phyloP scores from a whole-genome alignment of 805 yeast species.

The Candida argentea region DNA sequence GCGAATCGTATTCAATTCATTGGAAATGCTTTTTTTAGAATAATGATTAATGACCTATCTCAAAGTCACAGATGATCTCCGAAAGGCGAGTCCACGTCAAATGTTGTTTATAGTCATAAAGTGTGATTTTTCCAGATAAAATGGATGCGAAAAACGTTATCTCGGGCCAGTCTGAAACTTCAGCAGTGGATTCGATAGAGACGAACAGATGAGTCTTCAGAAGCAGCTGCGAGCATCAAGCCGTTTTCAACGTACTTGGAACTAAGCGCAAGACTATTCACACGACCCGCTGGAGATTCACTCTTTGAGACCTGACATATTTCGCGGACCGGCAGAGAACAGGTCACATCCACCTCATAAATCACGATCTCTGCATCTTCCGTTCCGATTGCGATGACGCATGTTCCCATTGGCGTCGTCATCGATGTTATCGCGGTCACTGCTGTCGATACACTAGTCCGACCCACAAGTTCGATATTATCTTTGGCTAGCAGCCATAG shows the following conservation, averaged over 20 bases:
- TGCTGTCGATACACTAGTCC: too few relatives aligned
- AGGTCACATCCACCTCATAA: conserved; percentile 23
- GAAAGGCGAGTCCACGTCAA: too few relatives aligned
- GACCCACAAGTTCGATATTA: too few relatives aligned
- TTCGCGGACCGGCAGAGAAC: conserved; percentile 12
- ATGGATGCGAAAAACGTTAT: too few relatives aligned
- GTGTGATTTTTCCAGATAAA: too few relatives aligned
- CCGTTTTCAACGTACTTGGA: conserved; percentile 10
- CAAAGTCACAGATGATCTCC: too few relatives aligned
- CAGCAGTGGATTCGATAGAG: conserved; percentile 19
- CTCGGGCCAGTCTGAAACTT: too few relatives aligned
- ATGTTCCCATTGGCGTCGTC: conserved; percentile 17
- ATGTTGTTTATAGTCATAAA: too few relatives aligned
- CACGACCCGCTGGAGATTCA: conserved; percentile 58
- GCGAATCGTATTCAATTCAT: too few relatives aligned
- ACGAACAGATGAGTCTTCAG: conserved; percentile 57
- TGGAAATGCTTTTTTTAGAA: too few relatives aligned
- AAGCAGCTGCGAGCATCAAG: conserved; percentile 46
- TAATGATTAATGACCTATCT: too few relatives aligned
- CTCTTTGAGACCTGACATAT: conserved; percentile 29
- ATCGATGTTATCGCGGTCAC: too few relatives aligned
- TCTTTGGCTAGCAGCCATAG: conserved; percentile 47
- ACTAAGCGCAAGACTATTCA: conserved; percentile 55
- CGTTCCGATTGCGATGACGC: conserved; percentile 52
- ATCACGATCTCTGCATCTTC: conserved; percentile 56